Evolutionary conservation across 2,329 filamentous ascomycete genomes (phyloP).

Genomic region (Colletotrichum aenigma): DNA sequence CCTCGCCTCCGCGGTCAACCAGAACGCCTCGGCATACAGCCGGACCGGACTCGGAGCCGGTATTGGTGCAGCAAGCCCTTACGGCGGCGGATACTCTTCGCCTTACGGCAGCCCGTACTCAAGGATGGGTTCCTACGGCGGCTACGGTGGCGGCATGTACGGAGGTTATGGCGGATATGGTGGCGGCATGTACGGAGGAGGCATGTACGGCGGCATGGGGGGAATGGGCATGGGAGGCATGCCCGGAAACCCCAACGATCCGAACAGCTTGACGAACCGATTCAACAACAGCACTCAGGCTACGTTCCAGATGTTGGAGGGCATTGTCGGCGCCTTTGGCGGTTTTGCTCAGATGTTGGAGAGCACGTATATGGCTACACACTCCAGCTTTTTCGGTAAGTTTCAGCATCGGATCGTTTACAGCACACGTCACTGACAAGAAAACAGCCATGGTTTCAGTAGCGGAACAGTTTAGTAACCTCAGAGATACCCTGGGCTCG

Average conservation of each 20-base stretch:
- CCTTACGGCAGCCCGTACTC: constrained; percentile 37
- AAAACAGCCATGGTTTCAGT: constrained; percentile 91
- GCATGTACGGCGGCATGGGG: constrained; percentile 36
- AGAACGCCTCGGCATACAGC: constrained; percentile 86
- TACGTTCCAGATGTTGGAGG: constrained; percentile 98
- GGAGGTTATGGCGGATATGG: constrained; percentile 48
- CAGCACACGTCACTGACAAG: constrained; percentile 3
- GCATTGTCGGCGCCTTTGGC: constrained; percentile 93
- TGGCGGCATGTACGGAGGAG: constrained; percentile 29
- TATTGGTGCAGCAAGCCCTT: constrained; percentile 26
- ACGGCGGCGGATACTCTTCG: constrained; percentile 41
- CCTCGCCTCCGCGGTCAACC: constrained; percentile 80
- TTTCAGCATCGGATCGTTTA: constrained; percentile 5
- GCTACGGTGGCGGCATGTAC: constrained; percentile 44
- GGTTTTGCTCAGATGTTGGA: constrained; percentile 99
- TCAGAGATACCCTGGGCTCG: constrained; percentile 91
- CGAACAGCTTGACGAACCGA: constrained; percentile 91
- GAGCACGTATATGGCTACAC: constrained; percentile 99
- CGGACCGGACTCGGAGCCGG: constrained; percentile 38
- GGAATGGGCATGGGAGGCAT: constrained; percentile 45
- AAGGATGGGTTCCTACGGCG: constrained; percentile 55
- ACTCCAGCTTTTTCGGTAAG: constrained; percentile 97
- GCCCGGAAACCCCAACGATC: constrained; percentile 75
- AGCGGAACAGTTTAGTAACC: constrained; percentile 93
- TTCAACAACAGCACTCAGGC: constrained; percentile 95